phyloP scores from a whole-genome alignment of 1,139 yeast species.

The Candida neerlandica region DNA sequence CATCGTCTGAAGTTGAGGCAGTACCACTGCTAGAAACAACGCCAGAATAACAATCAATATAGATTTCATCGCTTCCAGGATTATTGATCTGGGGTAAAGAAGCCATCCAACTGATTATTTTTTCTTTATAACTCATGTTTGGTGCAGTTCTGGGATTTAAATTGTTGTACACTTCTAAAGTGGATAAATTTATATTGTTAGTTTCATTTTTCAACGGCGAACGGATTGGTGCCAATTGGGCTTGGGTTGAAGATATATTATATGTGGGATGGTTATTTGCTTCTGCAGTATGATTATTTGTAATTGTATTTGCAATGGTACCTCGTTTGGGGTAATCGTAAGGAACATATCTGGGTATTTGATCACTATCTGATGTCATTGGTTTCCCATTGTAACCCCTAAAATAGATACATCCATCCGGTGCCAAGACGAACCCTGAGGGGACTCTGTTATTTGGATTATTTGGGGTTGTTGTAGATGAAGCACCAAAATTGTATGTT shows the following conservation, averaged over 20 bases:
- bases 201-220: background rate
- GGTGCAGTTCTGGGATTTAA: conserved; percentile 62
- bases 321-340: conserved; percentile 1
- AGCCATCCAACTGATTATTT: conserved; percentile 62
- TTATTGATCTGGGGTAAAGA: conserved; percentile 47
- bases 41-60: conserved; percentile 49
- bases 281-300: background rate
- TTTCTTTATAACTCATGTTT: conserved; percentile 64
- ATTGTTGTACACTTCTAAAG: conserved; percentile 10
- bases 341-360: conserved; percentile 4
- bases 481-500: background rate
- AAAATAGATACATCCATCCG: conserved; percentile 3
- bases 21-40: conserved; percentile 30
- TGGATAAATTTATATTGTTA: background rate
- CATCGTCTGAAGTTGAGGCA: conserved; percentile 16
- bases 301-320: background rate
- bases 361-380: background rate
- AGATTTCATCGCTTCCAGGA: conserved; percentile 16
- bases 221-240: background rate
- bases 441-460: background rate
- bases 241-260: background rate
- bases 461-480: background rate
- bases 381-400: conserved; percentile 1
- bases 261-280: background rate
- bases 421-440: background rate